Percentiles rank a stretch among this genome's conserved stretches.
These are phyloP conservation scores for Ramichloridium luteum DNA, from an alignment of 2,329 filamentous ascomycete genomes.

Conservation along the genomic window DNA sequence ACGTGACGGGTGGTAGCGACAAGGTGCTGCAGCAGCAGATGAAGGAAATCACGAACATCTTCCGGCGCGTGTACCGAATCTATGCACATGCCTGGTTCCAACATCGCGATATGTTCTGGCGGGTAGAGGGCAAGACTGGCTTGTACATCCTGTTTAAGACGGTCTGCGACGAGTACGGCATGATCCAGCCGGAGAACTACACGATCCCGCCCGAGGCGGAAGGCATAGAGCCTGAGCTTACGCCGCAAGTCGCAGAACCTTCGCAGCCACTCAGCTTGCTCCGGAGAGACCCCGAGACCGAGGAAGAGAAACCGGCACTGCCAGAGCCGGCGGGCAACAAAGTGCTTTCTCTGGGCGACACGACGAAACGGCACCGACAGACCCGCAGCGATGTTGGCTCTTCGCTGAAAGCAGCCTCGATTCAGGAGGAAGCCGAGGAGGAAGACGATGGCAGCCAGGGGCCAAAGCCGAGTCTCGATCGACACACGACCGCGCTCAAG, in stretches of 20 bases:
- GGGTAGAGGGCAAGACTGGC: slow-evolving; percentile 79
- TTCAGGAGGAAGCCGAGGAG: slow-evolving; percentile 67
- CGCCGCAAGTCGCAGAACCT: slow-evolving; percentile 5
- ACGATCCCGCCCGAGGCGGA: slow-evolving; percentile 90
- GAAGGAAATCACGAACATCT: slow-evolving; percentile 87
- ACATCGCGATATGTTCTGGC: slow-evolving; percentile 89
- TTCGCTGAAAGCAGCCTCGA: slow-evolving; percentile 53
- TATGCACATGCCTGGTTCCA: slow-evolving; percentile 99
- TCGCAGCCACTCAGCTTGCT: slow-evolving; percentile 21
- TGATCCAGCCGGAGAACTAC: slow-evolving; percentile 89
- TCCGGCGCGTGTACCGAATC: slow-evolving; percentile 85
- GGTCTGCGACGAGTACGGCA: slow-evolving; percentile 80
- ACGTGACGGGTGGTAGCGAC: slow-evolving; percentile 20
- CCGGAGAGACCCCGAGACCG: slow-evolving; percentile 22
- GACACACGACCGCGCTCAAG: slow-evolving; percentile 12
- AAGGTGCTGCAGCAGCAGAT: slow-evolving; percentile 43
- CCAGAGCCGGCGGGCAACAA: slow-evolving; percentile 27
- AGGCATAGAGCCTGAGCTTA: slow-evolving; percentile 48
- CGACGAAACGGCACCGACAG: slow-evolving; percentile 72
- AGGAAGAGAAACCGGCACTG: slow-evolving; percentile 5
- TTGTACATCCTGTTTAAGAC: slow-evolving; percentile 95
- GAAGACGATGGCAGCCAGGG: slow-evolving; percentile 14
- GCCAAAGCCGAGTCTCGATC: slow-evolving; percentile 17
- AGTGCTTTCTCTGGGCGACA: slow-evolving; percentile 47
- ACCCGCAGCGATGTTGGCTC: slow-evolving; percentile 64